phyloP scores from a whole-genome alignment of 2,329 filamentous ascomycete genomes.

The Grosmannia clavigera region DNA sequence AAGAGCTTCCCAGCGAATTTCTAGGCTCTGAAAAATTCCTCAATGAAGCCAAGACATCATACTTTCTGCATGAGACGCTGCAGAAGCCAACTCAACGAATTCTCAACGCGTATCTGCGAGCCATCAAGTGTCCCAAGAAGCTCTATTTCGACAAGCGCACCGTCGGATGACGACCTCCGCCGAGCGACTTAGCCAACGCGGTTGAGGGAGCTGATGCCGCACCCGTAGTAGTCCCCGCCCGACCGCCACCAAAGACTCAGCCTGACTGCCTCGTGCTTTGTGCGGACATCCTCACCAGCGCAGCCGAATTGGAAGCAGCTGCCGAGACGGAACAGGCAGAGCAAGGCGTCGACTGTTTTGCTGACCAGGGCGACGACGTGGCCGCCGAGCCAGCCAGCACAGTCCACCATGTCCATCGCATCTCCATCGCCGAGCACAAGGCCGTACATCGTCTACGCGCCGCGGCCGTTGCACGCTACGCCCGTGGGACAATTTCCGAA shows the following conservation, averaged over 20 bases:
- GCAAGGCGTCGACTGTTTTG: too few species aligned
- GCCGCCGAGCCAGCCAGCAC: too few species aligned
- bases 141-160: slow-evolving; percentile 3
- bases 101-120: slow-evolving; percentile 5
- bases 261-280: slow-evolving; percentile 8
- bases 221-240: background rate
- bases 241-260: slow-evolving; percentile 3
- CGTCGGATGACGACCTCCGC: slow-evolving; percentile 1
- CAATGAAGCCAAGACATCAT: slow-evolving; percentile 1
- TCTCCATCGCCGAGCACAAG: too few species aligned
- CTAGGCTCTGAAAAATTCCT: slow-evolving; percentile 2
- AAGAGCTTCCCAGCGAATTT: background rate
- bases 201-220: background rate
- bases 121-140: background rate
- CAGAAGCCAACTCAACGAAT: slow-evolving; percentile 4
- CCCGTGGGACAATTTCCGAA: too few species aligned
- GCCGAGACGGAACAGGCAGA: background rate
- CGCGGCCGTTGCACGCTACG: too few species aligned
- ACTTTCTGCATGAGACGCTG: slow-evolving; percentile 4
- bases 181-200: background rate
- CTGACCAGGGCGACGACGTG: too few species aligned
- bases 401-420: too few species aligned
- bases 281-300: background rate
- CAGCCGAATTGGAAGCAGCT: background rate
- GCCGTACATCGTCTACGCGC: too few species aligned